phyloP scores from a whole-genome alignment of 176 grass and related monocot genomes.

The Canna indica region DNA sequence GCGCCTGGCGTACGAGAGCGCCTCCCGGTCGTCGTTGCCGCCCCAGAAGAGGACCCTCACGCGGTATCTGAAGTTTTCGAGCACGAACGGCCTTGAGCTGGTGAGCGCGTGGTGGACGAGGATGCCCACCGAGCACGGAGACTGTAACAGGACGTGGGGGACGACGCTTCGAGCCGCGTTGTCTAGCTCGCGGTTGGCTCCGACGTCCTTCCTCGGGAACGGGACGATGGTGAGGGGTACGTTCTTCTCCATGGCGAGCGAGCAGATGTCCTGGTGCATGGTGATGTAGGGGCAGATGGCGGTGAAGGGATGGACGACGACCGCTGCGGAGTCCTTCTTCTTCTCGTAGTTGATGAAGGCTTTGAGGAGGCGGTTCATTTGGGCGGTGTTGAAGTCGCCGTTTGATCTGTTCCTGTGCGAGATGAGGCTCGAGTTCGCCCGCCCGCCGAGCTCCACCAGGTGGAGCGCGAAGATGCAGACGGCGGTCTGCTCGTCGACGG shows the following conservation, averaged over 20 bases:
- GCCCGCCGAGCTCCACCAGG: slow-evolving; percentile 71
- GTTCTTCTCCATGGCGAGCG: slow-evolving; percentile 74
- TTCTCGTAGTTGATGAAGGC: slow-evolving; percentile 69
- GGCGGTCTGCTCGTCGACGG: slow-evolving; percentile 34
- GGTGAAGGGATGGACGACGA: slow-evolving; percentile 64
- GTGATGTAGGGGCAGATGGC: slow-evolving; percentile 79
- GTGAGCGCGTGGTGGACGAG: slow-evolving; percentile 56
- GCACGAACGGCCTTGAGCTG: slow-evolving; percentile 3
- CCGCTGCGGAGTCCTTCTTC: slow-evolving; percentile 29
- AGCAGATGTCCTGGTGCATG: slow-evolving; percentile 93
- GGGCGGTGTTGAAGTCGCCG: neutral
- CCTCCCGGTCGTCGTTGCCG: slow-evolving; percentile 75
- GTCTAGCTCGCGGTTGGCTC: slow-evolving; percentile 30
- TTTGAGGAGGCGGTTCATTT: slow-evolving; percentile 68
- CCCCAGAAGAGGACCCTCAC: slow-evolving; percentile 70
- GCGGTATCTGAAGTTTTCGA: slow-evolving; percentile 17
- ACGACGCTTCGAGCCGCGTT: slow-evolving; percentile 53
- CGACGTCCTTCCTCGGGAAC: slow-evolving; percentile 42
- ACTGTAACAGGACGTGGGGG: slow-evolving; percentile 39
- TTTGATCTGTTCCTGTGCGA: slow-evolving; percentile 39
- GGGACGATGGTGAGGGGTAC: slow-evolving; percentile 62
- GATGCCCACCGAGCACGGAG: slow-evolving; percentile 75
- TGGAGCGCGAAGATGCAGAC: slow-evolving; percentile 63
- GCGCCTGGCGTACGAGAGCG: slow-evolving; percentile 49
- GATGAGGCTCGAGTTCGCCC: slow-evolving; percentile 61